These are phyloP conservation scores for Kazachstania africana DNA, from an alignment of 805 yeast species.

Conservation along the genomic window DNA sequence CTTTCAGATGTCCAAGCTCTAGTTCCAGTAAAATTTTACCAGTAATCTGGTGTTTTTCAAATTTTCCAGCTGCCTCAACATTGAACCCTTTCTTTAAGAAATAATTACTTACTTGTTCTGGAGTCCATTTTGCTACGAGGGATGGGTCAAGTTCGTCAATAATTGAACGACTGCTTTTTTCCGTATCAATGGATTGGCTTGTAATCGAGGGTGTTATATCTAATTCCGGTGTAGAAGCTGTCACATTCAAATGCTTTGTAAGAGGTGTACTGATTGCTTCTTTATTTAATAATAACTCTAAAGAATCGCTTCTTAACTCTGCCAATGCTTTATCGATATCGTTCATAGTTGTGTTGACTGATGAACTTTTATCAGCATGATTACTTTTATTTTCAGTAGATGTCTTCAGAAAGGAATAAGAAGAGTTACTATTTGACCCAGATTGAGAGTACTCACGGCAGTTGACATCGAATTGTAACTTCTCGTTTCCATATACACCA, in stretches of 20 bases:
- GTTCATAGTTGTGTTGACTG: conserved; percentile 41
- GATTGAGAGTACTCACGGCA: too few relatives aligned
- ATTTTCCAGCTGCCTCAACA: conserved; percentile 53
- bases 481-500: conserved; percentile 6
- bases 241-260: background rate
- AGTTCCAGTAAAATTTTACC: conserved; percentile 78
- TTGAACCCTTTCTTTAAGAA: conserved; percentile 67
- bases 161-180: background rate
- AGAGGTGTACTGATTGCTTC: background rate
- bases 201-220: background rate
- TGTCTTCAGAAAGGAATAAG: background rate
- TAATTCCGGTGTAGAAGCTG: conserved; percentile 2
- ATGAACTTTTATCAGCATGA: conserved; percentile 1
- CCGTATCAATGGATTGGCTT: background rate
- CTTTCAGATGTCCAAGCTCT: conserved; percentile 77
- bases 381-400: background rate
- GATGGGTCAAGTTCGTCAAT: background rate
- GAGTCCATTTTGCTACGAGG: conserved; percentile 58
- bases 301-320: conserved; percentile 30
- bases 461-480: background rate
- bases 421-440: too few relatives aligned
- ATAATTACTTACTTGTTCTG: conserved; percentile 71
- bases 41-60: conserved; percentile 75
- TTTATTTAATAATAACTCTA: background rate
- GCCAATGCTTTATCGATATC: conserved; percentile 65